Conservation (phyloP, 768 basidiomycete species). For the Cystofilobasidium capitatum region DNA sequence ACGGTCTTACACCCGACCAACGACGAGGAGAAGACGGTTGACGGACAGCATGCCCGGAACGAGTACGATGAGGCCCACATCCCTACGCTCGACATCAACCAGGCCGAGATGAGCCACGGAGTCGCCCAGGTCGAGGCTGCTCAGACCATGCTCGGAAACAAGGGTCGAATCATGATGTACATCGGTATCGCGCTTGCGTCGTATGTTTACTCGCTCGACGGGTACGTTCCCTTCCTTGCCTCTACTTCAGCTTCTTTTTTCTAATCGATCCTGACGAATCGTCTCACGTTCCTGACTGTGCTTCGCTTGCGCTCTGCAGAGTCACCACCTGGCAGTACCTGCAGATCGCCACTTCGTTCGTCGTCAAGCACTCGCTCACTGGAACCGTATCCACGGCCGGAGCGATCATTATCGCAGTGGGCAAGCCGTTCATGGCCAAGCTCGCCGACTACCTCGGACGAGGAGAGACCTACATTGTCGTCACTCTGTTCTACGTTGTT, state of each 20-base stretch:
- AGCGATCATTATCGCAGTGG: slow-evolving; percentile 43
- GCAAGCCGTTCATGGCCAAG: slow-evolving; percentile 65
- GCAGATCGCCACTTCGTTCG: slow-evolving; percentile 45
- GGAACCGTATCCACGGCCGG: slow-evolving; percentile 20
- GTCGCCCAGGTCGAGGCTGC: slow-evolving; percentile 4
- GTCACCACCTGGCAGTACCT: slow-evolving; percentile 53
- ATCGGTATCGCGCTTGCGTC: not conserved
- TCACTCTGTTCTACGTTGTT: slow-evolving; percentile 53
- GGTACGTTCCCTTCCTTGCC: too few relatives aligned
- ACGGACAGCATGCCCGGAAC: not conserved
- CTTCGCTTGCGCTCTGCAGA: too few relatives aligned
- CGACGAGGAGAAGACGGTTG: slow-evolving; percentile 6
- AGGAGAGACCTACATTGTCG: slow-evolving; percentile 52
- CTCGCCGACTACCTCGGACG: slow-evolving; percentile 62
- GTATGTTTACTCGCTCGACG: slow-evolving; percentile 2
- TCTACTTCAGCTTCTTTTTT: too few relatives aligned
- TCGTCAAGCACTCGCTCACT: slow-evolving; percentile 31
- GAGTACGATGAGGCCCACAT: not conserved
- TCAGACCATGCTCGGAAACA: not conserved
- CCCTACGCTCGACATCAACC: not conserved
- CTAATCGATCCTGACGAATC: too few relatives aligned
- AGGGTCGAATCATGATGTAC: not conserved
- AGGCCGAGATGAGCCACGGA: not conserved
- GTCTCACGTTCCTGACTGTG: too few relatives aligned
- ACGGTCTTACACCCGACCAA: not conserved